Evolutionary conservation across 257 asterid species (phyloP).

Genomic region (Nicotiana sylvestris): DNA sequence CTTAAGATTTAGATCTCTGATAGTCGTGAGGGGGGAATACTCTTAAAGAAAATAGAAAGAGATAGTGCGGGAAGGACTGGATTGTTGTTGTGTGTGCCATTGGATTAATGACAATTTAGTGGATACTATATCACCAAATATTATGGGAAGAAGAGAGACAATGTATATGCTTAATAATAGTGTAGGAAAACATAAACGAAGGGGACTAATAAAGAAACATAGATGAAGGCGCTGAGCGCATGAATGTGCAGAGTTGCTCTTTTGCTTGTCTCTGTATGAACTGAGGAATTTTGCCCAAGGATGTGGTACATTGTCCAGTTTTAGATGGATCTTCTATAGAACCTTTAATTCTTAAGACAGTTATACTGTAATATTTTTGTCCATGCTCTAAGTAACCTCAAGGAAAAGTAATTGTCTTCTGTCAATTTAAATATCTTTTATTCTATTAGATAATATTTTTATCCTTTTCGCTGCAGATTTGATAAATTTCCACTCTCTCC

Average conservation of each 20-base stretch:
- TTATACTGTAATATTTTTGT: background rate
- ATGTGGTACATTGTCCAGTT: background rate
- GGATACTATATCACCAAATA: background rate
- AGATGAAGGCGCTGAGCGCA: background rate
- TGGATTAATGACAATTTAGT: background rate
- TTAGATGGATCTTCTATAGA: background rate
- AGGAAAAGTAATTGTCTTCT: background rate
- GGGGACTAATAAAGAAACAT: background rate
- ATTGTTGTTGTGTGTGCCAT: background rate
- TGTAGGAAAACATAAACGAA: background rate
- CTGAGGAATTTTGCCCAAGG: constrained; percentile 1
- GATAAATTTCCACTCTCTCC: constrained; percentile 79
- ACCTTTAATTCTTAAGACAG: background rate
- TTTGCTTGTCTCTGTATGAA: background rate
- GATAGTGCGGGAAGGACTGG: background rate
- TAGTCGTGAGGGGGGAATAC: background rate
- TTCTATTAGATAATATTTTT: background rate
- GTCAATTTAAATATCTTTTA: background rate
- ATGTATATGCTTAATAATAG: background rate
- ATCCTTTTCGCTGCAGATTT: constrained; percentile 43
- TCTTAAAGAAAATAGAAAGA: background rate
- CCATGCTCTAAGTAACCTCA: background rate
- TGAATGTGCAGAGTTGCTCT: background rate
- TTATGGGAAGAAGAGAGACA: background rate
- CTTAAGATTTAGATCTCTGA: background rate